Conservation (phyloP, 2,329 filamentous ascomycete species). For the Lizonia empirigonia region DNA sequence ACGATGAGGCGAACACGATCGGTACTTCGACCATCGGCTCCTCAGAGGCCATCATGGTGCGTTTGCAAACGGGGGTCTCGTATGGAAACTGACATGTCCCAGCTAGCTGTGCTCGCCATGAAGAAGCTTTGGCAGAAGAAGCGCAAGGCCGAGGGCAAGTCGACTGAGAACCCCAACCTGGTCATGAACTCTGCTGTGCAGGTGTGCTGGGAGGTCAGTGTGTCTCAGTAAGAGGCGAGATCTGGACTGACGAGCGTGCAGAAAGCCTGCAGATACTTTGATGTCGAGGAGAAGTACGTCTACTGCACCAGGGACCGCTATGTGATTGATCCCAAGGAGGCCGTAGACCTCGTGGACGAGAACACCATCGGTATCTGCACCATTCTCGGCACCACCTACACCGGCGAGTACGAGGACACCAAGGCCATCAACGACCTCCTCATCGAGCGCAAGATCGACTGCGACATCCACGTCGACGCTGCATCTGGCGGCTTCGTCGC, state of each 20-base stretch:
- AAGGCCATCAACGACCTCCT: slow-evolving; percentile 91
- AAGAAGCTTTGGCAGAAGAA: slow-evolving; percentile 93
- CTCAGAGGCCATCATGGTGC: slow-evolving; percentile 73
- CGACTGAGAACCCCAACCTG: slow-evolving; percentile 81
- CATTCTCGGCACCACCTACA: slow-evolving; percentile 93
- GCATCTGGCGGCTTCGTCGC: slow-evolving; percentile 92
- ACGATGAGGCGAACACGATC: slow-evolving; percentile 67
- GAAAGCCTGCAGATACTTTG: slow-evolving; percentile 81
- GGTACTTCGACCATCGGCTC: slow-evolving; percentile 89
- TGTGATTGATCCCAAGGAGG: slow-evolving; percentile 67
- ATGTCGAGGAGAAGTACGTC: slow-evolving; percentile 85
- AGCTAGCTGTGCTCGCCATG: slow-evolving; percentile 83
- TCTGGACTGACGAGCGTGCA: background rate
- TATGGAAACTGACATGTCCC: slow-evolving; percentile 1
- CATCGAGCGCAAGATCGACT: slow-evolving; percentile 73
- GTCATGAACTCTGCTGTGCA: slow-evolving; percentile 96
- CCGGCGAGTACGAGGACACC: slow-evolving; percentile 89
- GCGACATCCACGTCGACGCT: slow-evolving; percentile 91
- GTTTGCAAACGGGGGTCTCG: too few species aligned
- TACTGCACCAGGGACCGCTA: slow-evolving; percentile 66
- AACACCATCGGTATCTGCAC: slow-evolving; percentile 87
- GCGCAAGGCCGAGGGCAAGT: slow-evolving; percentile 81
- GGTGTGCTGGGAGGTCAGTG: slow-evolving; percentile 80
- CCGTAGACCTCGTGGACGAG: slow-evolving; percentile 67
- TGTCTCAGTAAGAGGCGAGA: too few species aligned